These are phyloP conservation scores for Artemisia tridentata DNA, from an alignment of 129 eudicot species.

Conservation along the genomic window DNA sequence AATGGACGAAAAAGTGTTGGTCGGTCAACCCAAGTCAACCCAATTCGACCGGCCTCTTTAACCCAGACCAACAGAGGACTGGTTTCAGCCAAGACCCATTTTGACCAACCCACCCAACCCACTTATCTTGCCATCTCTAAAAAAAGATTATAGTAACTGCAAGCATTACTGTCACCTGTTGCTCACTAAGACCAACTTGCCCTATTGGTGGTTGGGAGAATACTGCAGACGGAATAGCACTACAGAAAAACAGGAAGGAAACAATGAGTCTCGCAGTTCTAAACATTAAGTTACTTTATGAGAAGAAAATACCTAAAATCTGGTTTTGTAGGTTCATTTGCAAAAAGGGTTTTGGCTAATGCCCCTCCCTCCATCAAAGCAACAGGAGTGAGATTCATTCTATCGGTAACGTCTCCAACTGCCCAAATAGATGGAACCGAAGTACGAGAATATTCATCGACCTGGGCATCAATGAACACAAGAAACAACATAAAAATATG, in stretches of 20 bases:
- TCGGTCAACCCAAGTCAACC: background rate
- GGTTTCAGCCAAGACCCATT: background rate
- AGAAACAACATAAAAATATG: slow-evolving; percentile 3
- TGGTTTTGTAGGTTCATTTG: slow-evolving; percentile 87
- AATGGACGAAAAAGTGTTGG: background rate
- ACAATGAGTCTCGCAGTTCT: slow-evolving; percentile 15
- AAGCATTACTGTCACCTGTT: slow-evolving; percentile 54
- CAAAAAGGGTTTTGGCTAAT: slow-evolving; percentile 88
- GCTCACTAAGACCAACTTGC: slow-evolving; percentile 93
- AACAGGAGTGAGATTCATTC: slow-evolving; percentile 96
- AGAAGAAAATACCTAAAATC: slow-evolving; percentile 61
- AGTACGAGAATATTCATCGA: slow-evolving; percentile 86
- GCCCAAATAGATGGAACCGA: slow-evolving; percentile 99
- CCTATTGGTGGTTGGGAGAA: slow-evolving; percentile 98
- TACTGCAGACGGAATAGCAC: slow-evolving; percentile 91
- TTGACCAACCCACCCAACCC: background rate
- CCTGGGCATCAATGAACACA: slow-evolving; percentile 44
- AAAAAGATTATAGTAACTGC: slow-evolving; percentile 1
- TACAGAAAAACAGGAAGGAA: slow-evolving; percentile 29
- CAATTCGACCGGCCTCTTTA: too few species aligned
- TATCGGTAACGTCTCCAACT: slow-evolving; percentile 96
- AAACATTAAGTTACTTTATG: background rate
- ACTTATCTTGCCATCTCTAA: background rate
- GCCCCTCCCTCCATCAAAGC: slow-evolving; percentile 99
- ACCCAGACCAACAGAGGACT: too few species aligned